Base-by-base conservation (phyloP, 768 basidiomycete species). In the Lentinus brumalis region DNA sequence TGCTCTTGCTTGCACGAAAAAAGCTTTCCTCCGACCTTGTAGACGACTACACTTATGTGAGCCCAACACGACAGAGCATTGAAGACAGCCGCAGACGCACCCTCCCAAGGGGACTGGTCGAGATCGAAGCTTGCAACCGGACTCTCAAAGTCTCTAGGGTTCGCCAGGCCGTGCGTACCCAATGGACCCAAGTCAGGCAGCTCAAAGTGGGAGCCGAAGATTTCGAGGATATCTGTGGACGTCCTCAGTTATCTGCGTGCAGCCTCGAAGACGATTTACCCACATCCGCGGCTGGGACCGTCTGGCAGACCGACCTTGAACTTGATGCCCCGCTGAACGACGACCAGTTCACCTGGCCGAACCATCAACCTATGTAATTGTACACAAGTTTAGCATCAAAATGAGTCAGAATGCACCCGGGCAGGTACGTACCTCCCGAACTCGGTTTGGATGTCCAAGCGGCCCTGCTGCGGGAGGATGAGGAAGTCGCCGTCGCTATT, bases 371-470 rank as follows among this genome's bases (percentile, higher is more conserved):
- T 86, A n/a, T n/a, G n/a, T n/a, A 41, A 4, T 16, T 32, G 41
- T 10, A 46, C 11, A 21, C n/a, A 10, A 26, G 12, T 18, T 56
- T 29, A 62, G 64, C 31, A 64, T 41, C 47, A 60, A 38, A 4
- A 16, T 31, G 35, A 29, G 30, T 31, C 15, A 11, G 49, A 6
- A 46, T 0, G 26, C 7, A 62, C 31, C 31, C 26, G 26, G 46
- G 14, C 35, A 3, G 35, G 4, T 16, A 75, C 83, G 64, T 64
- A 86, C 86, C 79, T 83, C 54, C 87, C 87, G 61, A 85, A 82
- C 70, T 89, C 87, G 2, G 87, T 88, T 71, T 86, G 86, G 44
- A 89, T 81, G 67, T 88, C 86, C 62, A 89, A 72, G 12, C 86
- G 77, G 5, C 87, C 87, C 67, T 83, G 78, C 68, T 87, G 82